These are phyloP conservation scores for Metschnikowia kunwiensis DNA, from an alignment of 805 yeast species.

Conservation along the genomic window DNA sequence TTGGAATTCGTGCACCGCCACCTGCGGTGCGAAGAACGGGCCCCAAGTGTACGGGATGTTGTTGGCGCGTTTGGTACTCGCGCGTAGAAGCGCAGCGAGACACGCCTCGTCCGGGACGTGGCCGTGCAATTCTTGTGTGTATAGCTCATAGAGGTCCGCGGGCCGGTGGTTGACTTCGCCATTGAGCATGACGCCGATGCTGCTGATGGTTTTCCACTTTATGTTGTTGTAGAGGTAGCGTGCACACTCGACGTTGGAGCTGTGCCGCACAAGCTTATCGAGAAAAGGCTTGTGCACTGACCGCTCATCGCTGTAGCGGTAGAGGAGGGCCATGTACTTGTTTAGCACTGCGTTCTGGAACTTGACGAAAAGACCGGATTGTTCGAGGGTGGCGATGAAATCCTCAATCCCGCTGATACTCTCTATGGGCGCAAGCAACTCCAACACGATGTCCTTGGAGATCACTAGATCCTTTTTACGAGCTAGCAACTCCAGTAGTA, in stretches of 20 bases:
- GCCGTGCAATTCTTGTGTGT: conserved; percentile 24
- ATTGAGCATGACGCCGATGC: conserved; percentile 34
- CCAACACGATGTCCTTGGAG: conserved; percentile 31
- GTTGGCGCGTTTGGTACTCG: conserved; percentile 34
- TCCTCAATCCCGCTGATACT: conserved; percentile 23
- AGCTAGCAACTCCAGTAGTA: conserved; percentile 25
- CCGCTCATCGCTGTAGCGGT: conserved; percentile 13
- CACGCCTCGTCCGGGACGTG: conserved; percentile 30
- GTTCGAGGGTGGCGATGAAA: conserved; percentile 17
- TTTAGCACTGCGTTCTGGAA: conserved; percentile 24
- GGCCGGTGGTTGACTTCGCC: conserved; percentile 36
- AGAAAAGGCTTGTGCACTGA: conserved; percentile 16
- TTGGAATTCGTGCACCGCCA: conserved; percentile 57
- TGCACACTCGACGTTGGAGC: conserved; percentile 23
- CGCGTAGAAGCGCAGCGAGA: conserved; percentile 45
- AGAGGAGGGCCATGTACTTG: conserved; percentile 26
- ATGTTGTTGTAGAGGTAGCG: conserved; percentile 25
- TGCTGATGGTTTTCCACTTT: conserved; percentile 24
- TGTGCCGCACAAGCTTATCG: conserved; percentile 8
- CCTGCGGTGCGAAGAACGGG: conserved; percentile 52
- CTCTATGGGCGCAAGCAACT: conserved; percentile 30
- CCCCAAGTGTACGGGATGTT: conserved; percentile 44
- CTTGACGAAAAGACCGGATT: conserved; percentile 13
- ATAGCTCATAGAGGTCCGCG: conserved; percentile 26
- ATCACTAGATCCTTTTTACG: conserved; percentile 24